Base-by-base conservation (phyloP, 2,329 filamentous ascomycete species). In the Aphanoascus verrucosus region DNA sequence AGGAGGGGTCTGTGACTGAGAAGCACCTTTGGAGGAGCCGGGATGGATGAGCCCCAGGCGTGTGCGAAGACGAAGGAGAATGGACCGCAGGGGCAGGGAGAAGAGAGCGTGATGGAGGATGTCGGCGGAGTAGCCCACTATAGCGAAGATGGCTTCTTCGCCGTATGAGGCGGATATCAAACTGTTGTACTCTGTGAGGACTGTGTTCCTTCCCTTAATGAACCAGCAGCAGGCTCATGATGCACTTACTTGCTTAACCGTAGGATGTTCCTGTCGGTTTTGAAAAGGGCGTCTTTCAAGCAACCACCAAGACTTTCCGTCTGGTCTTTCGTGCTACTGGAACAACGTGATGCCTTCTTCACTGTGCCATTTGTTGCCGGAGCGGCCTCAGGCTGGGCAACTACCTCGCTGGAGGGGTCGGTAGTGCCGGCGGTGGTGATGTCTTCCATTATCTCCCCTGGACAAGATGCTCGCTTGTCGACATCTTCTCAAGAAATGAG, bases 31-130 rank as follows among this genome's bases (percentile, higher is more conserved):
- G 68, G 61, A 41, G 68, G 67, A 45, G 67, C 67, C 55, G 66
- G 65, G 34, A 11, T 40, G 35, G 67, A 64, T 45, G 37, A 49
- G 20, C 20, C 35, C 56, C 8, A 66, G 61, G 38, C 67, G 63
- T n/a, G 67, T 42, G 74, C 73, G 52, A 75, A 72, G 53, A 63
- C 66, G 43, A 77, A 73, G 38, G 72, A 67, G 63, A 46, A 69
- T 56, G 38, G 57, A 70, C 75, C 53, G 74, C 81, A 62, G 77
- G 72, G 54, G 76, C 63, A 54, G 76, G 69, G 35, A 77, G 73
- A 60, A 79, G 67, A 64, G 79, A 70, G 86, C 72, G 57, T 82
- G 77, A 51, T 81, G 77, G 38, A 80, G 73, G 56, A 79, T 76
- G 57, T 81, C 81, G 52, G 83, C 76, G 55, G 76, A 71, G 73